Conservation (phyloP, 2,329 filamentous ascomycete genomes). For the Akanthomyces muscarius region DNA sequence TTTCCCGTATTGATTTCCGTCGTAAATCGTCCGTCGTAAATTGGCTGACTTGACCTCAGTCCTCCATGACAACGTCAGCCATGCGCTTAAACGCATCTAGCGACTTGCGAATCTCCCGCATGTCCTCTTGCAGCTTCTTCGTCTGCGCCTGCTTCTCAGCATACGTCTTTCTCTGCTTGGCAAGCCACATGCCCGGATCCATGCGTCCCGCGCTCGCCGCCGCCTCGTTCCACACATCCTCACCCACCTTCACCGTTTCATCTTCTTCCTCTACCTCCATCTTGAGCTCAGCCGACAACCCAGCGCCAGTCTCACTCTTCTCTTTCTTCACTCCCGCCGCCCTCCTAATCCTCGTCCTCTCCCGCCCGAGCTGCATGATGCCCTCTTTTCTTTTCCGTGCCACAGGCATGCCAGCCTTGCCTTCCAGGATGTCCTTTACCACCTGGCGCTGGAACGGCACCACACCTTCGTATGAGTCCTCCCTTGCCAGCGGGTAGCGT, state of each 20-base stretch:
- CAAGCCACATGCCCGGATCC: background rate
- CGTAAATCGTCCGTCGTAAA: no score
- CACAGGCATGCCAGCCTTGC: background rate
- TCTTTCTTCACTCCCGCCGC: background rate
- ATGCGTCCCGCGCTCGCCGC: background rate
- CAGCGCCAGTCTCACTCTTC: background rate
- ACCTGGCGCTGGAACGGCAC: background rate
- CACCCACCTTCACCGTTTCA: background rate
- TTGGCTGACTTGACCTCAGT: background rate
- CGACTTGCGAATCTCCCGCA: background rate
- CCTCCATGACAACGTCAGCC: conserved; percentile 8
- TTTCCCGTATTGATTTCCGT: no score
- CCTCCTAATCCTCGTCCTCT: background rate
- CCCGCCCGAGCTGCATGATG: background rate
- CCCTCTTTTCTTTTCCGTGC: background rate
- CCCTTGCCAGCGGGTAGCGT: background rate
- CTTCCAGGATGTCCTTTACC: background rate
- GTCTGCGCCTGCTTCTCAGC: background rate
- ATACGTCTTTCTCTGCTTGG: background rate
- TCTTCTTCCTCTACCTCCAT: background rate
- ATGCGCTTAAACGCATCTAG: conserved; percentile 16
- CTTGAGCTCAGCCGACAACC: background rate
- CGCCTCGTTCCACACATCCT: background rate
- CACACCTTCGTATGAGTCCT: conserved; percentile 7
- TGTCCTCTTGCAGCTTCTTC: background rate